Percentiles rank a stretch among this genome's conserved stretches.
These are phyloP conservation scores for Mortierella hygrophila DNA, from an alignment of 192 early-diverging fungal species.

Conservation along the genomic window DNA sequence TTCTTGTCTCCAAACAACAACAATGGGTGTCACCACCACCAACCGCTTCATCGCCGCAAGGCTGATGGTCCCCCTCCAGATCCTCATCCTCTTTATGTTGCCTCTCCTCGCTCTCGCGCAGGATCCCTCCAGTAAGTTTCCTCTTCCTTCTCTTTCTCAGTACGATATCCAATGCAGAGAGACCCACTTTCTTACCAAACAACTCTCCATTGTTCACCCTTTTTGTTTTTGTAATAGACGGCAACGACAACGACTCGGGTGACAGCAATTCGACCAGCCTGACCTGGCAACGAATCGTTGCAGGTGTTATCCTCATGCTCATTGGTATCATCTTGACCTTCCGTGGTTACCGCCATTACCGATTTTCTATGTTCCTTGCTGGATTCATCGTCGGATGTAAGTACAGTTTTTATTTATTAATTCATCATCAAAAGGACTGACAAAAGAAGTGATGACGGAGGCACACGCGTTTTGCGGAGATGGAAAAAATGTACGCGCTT, in stretches of 20 bases:
- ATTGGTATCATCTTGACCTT: constrained; percentile 32
- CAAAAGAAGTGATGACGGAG: neutral
- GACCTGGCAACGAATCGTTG: constrained; percentile 44
- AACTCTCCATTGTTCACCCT: neutral
- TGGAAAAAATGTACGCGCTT: neutral
- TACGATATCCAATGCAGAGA: neutral
- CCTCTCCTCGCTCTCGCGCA: constrained; percentile 33
- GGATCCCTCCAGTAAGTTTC: constrained; percentile 1
- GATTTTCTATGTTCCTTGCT: constrained; percentile 44
- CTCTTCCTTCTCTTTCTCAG: neutral
- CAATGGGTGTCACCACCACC: constrained; percentile 15
- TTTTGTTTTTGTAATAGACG: neutral
- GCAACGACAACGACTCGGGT: neutral
- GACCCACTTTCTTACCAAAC: neutral
- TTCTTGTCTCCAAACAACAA: neutral
- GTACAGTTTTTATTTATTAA: neutral
- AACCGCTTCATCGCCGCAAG: constrained; percentile 15
- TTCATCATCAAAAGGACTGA: too few relatives aligned
- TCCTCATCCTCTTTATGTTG: constrained; percentile 23
- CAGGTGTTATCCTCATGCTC: constrained; percentile 21
- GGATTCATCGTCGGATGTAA: constrained; percentile 38
- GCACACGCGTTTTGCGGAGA: neutral
- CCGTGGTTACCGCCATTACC: constrained; percentile 42
- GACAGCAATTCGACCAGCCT: constrained; percentile 1
- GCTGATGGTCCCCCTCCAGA: constrained; percentile 13